Evolutionary conservation across 441 rosid genomes (phyloP).

Genomic region (Viola pubescens): DNA sequence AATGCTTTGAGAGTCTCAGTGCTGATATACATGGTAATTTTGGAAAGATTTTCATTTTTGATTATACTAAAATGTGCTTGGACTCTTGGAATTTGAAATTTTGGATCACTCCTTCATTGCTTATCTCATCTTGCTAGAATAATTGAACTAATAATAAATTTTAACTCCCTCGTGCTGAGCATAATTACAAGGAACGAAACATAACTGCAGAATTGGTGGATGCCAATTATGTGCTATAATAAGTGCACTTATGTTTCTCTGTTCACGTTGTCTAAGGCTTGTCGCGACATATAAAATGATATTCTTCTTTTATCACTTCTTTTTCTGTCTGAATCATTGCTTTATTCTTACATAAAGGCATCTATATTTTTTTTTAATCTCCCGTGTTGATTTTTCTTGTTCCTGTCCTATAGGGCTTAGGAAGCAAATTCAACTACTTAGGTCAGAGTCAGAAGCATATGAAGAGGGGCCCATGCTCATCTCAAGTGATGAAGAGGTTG

Average conservation of each 20-base stretch:
- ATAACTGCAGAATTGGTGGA: too few species aligned
- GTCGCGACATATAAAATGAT: too few species aligned
- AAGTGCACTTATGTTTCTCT: too few species aligned
- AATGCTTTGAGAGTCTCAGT: slow-evolving; percentile 83
- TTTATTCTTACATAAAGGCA: too few species aligned
- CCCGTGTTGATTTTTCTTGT: not conserved
- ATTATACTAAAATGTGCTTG: slow-evolving; percentile 1
- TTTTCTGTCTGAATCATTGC: too few species aligned
- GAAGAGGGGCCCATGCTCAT: slow-evolving; percentile 50
- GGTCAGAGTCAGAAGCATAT: slow-evolving; percentile 61
- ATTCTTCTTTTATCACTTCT: too few species aligned
- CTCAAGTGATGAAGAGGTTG: slow-evolving; percentile 62
- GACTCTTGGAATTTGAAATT: not conserved
- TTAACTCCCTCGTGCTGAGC: too few species aligned
- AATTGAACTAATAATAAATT: not conserved
- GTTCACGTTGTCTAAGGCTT: too few species aligned
- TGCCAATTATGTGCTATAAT: too few species aligned
- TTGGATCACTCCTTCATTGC: not conserved
- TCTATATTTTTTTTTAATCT: not conserved
- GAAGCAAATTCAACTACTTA: slow-evolving; percentile 91
- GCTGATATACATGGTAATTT: slow-evolving; percentile 86
- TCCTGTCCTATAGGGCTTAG: slow-evolving; percentile 53
- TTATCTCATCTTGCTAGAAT: too few species aligned
- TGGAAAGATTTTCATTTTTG: not conserved
- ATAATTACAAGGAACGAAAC: too few species aligned